A percentile compares a stretch with the other conserved stretches of the same genome.
phyloP scores from a whole-genome alignment of 2,329 filamentous ascomycete species.

The Arthroderma uncinatum region DNA sequence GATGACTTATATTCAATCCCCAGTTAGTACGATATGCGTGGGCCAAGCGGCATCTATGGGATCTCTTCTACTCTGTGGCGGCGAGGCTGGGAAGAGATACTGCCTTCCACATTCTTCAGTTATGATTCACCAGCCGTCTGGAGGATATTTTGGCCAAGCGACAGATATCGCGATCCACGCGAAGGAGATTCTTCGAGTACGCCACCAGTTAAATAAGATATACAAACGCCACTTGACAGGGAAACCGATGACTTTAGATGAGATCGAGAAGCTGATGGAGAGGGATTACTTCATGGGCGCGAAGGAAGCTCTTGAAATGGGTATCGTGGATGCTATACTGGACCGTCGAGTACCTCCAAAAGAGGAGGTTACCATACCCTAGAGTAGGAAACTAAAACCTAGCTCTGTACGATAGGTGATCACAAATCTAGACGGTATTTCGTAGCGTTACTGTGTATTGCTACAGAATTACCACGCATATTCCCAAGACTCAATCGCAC shows the following conservation, averaged over 20 bases:
- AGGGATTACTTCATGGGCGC: slow-evolving; percentile 89
- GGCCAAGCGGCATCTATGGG: slow-evolving; percentile 95
- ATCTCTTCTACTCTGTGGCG: slow-evolving; percentile 74
- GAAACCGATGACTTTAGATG: slow-evolving; percentile 60
- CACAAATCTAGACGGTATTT: not conserved
- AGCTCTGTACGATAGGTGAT: not conserved
- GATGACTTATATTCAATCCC: slow-evolving; percentile 90
- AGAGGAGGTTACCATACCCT: slow-evolving; percentile 11
- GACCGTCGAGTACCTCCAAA: slow-evolving; percentile 31
- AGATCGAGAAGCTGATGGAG: slow-evolving; percentile 94
- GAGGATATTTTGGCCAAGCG: slow-evolving; percentile 57
- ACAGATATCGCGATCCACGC: slow-evolving; percentile 91
- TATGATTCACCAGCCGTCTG: slow-evolving; percentile 94
- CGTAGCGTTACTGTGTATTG: not conserved
- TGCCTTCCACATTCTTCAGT: slow-evolving; percentile 87
- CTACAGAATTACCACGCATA: not conserved
- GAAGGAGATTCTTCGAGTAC: slow-evolving; percentile 83
- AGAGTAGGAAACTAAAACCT: not conserved
- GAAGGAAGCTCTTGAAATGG: slow-evolving; percentile 75
- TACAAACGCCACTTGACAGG: slow-evolving; percentile 73
- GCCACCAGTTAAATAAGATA: slow-evolving; percentile 79
- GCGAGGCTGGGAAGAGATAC: slow-evolving; percentile 71
- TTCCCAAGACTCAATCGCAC: not conserved
- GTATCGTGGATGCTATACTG: slow-evolving; percentile 85
- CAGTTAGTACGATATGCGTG: slow-evolving; percentile 88